Percentiles rank a stretch among this genome's conserved stretches.
phyloP scores from a whole-genome alignment of 192 early-diverging fungal species.

The Backusella parvicylindrica region DNA sequence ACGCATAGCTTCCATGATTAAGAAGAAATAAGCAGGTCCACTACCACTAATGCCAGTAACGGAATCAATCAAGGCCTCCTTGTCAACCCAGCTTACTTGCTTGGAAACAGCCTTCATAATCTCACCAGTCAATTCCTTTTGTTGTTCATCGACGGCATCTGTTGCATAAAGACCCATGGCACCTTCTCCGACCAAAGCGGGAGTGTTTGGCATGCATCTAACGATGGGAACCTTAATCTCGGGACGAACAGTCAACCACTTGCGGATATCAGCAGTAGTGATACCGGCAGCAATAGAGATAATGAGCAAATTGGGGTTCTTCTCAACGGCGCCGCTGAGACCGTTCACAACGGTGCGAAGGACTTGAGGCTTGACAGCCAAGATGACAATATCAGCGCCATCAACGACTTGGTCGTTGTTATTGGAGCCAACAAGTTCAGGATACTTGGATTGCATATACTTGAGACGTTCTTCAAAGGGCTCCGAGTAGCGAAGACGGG shows the following conservation, averaged over 20 bases:
- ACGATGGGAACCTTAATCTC: constrained; percentile 46
- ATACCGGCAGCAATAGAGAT: constrained; percentile 93
- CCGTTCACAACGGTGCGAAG: constrained; percentile 64
- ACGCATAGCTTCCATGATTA: constrained; percentile 84
- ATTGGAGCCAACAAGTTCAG: constrained; percentile 51
- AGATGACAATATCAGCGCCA: constrained; percentile 73
- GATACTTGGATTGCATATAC: constrained; percentile 62
- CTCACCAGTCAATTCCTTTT: constrained; percentile 63
- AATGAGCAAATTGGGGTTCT: constrained; percentile 60
- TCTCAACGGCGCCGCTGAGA: constrained; percentile 42
- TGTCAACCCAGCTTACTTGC: constrained; percentile 78
- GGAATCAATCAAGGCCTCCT: constrained; percentile 75
- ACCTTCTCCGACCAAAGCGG: constrained; percentile 82
- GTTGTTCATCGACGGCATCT: constrained; percentile 48
- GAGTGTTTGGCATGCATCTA: constrained; percentile 95
- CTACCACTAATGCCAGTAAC: constrained; percentile 88
- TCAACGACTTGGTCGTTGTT: constrained; percentile 61
- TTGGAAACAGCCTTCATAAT: constrained; percentile 77
- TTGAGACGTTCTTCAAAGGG: constrained; percentile 62
- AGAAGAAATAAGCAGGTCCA: constrained; percentile 97
- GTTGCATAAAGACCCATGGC: constrained; percentile 84
- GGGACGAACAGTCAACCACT: constrained; percentile 57
- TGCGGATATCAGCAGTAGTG: constrained; percentile 62
- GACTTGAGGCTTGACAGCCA: constrained; percentile 93
- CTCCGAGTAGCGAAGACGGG: constrained; percentile 78